Base-by-base conservation (phyloP, 306 rosid species). In the Fagus sylvatica region DNA sequence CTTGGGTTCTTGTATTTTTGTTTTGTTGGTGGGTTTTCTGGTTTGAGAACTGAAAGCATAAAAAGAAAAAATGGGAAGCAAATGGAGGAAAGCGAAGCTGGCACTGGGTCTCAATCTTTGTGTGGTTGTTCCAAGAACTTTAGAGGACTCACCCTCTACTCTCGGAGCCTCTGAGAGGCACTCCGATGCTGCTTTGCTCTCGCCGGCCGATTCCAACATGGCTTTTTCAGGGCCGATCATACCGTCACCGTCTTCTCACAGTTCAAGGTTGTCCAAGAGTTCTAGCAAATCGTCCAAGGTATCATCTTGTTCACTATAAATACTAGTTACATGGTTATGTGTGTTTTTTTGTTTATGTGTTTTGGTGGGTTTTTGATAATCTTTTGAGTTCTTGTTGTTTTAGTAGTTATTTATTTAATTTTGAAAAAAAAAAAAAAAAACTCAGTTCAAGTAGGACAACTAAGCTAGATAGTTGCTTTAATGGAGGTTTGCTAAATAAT, bases 51-150 rank as follows among this genome's bases (percentile, higher is more conserved):
- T 77, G 71, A 30, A 66, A 74, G 66, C 53, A 2, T 7, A 9
- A 43, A 9, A 43, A 43, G 10, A 9, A 65, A 41, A 79, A 85
- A 94, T 95, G 99, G 98, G 90, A 73, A 92, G 98, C 82, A 95
- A 91, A 84, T 93, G 99, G 99, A 92, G 89, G 93, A 95, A 95
- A 78, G 90, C 92, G 15, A 93, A 91, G 91, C 65, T 89, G 16
- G 98, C 97, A 17, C 81, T 94, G 70, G 98, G 98, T 46, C 71
- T 84, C 40, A 95, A 92, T 84, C 91, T 91, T 1, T 95, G 99
- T 88, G 89, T 90, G 75, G 75, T 88, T 68, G 90, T 89, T 71
- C 98, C 99, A 9, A 89, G 84, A 87, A 91, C 96, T 16, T 77
- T 84, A 66, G 96, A 89, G 22, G 92, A 88, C 28, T 82, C 91